phyloP scores from a whole-genome alignment of 805 yeast genomes.

The Monosporozyma siamensis region DNA sequence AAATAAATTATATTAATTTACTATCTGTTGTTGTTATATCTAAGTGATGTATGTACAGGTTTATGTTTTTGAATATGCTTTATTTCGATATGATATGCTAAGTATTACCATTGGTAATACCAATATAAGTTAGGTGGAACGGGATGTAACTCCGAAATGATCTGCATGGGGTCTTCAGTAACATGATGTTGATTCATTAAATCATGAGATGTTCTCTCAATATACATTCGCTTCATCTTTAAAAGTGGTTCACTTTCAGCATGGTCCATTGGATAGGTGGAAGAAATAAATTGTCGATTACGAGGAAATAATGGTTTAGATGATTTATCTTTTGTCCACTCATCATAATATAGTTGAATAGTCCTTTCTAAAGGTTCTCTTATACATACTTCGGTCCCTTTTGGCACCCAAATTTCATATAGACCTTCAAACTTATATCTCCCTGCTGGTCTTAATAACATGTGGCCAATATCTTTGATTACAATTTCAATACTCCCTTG shows the following conservation, averaged over 20 bases:
- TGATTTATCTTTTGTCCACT: conserved; percentile 31
- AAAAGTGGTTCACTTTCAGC: conserved; percentile 16
- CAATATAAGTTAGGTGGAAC: conserved; percentile 24
- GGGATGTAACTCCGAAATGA: conserved; percentile 11
- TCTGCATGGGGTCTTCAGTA: conserved; percentile 13
- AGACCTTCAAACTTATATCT: conserved; percentile 27
- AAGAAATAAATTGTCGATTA: conserved; percentile 20
- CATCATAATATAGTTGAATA: conserved; percentile 22
- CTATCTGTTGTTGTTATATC: too few species aligned
- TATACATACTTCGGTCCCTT: conserved; percentile 43
- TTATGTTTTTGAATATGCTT: not conserved
- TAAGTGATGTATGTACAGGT: not conserved
- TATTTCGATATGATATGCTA: too few species aligned
- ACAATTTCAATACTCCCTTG: conserved; percentile 58
- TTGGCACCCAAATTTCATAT: conserved; percentile 46
- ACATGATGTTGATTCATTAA: conserved; percentile 14
- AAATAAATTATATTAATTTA: not conserved
- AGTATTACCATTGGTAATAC: conserved; percentile 24
- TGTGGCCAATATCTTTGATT: conserved; percentile 52
- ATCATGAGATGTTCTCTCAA: conserved; percentile 20
- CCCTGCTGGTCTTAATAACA: conserved; percentile 55
- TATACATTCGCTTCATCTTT: conserved; percentile 22
- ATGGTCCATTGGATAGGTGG: conserved; percentile 21
- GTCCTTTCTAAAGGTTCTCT: conserved; percentile 40
- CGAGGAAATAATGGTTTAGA: conserved; percentile 16